These are phyloP conservation scores for Citrus hindsii DNA, from an alignment of 345 rosid genomes.

Conservation along the genomic window DNA sequence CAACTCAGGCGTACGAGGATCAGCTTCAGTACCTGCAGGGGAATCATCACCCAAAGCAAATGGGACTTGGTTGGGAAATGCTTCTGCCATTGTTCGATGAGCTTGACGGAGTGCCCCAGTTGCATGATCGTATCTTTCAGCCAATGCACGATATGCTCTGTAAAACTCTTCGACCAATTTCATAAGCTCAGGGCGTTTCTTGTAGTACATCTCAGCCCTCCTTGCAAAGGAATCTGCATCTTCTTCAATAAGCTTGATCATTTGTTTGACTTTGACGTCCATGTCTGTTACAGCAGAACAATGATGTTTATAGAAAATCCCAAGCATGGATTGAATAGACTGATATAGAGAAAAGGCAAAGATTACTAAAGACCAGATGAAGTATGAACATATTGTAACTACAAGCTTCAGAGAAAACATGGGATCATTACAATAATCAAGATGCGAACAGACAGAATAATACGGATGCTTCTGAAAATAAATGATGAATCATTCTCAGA, in stretches of 20 bases:
- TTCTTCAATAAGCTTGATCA: conserved; percentile 97
- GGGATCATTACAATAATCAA: neutral
- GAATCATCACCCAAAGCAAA: conserved; percentile 61
- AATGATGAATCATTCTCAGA: neutral
- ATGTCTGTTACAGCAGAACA: conserved; percentile 59
- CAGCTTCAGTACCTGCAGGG: conserved; percentile 45
- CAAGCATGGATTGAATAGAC: neutral
- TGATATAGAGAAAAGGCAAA: neutral
- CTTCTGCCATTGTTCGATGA: conserved; percentile 89
- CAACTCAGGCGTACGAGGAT: conserved; percentile 78
- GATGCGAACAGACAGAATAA: neutral
- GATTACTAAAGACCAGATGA: neutral
- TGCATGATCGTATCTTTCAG: conserved; percentile 98
- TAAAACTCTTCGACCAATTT: conserved; percentile 98
- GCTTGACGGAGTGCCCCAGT: conserved; percentile 92
- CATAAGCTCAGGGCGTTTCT: conserved; percentile 96
- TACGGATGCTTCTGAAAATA: neutral
- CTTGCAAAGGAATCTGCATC: conserved; percentile 99
- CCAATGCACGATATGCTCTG: conserved; percentile 94
- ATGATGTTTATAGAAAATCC: neutral
- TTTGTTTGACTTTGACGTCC: conserved; percentile 91
- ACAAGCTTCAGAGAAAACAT: neutral
- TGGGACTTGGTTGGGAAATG: conserved; percentile 89
- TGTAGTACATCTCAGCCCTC: conserved; percentile 99
- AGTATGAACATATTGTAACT: neutral